Conservation (phyloP, 2,329 filamentous ascomycete species). For the Ophiosphaerella herpotricha region DNA sequence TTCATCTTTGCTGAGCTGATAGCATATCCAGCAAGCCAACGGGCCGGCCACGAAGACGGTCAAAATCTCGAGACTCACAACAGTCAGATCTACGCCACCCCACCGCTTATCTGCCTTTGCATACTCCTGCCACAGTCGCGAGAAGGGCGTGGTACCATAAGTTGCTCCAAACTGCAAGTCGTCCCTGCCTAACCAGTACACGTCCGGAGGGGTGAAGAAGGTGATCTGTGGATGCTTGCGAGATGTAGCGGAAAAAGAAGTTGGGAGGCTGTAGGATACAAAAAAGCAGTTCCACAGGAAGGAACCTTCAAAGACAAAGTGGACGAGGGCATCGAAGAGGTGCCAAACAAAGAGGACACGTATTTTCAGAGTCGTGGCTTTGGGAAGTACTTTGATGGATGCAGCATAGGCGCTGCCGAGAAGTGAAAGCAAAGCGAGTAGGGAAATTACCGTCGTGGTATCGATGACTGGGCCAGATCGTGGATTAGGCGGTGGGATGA, state of each 20-base stretch:
- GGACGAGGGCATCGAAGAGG: slow-evolving; percentile 87
- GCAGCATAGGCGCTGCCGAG: slow-evolving; percentile 58
- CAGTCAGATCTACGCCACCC: slow-evolving; percentile 62
- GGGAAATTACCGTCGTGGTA: slow-evolving; percentile 59
- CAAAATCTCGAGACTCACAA: slow-evolving; percentile 64
- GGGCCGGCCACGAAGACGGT: slow-evolving; percentile 65
- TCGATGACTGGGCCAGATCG: slow-evolving; percentile 54
- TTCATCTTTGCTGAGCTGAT: slow-evolving; percentile 51
- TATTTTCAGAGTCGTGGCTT: slow-evolving; percentile 58
- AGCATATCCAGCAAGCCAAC: slow-evolving; percentile 62
- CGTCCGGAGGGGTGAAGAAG: slow-evolving; percentile 51
- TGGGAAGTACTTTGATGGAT: slow-evolving; percentile 58
- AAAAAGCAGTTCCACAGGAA: slow-evolving; percentile 97
- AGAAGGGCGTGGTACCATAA: slow-evolving; percentile 60
- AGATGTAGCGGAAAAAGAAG: slow-evolving; percentile 35
- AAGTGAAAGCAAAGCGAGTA: slow-evolving; percentile 59
- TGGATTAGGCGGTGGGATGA: slow-evolving; percentile 60
- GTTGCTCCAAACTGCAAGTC: slow-evolving; percentile 63
- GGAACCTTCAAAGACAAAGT: slow-evolving; percentile 86
- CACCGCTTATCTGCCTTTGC: slow-evolving; percentile 66
- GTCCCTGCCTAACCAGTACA: slow-evolving; percentile 59
- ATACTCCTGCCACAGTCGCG: slow-evolving; percentile 68
- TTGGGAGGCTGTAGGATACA: slow-evolving; percentile 57
- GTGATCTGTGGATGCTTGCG: slow-evolving; percentile 38
- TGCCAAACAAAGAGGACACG: slow-evolving; percentile 94